Base-by-base conservation (phyloP, 2,329 filamentous ascomycete genomes). In the Phaeosphaeriaceae sp. region DNA sequence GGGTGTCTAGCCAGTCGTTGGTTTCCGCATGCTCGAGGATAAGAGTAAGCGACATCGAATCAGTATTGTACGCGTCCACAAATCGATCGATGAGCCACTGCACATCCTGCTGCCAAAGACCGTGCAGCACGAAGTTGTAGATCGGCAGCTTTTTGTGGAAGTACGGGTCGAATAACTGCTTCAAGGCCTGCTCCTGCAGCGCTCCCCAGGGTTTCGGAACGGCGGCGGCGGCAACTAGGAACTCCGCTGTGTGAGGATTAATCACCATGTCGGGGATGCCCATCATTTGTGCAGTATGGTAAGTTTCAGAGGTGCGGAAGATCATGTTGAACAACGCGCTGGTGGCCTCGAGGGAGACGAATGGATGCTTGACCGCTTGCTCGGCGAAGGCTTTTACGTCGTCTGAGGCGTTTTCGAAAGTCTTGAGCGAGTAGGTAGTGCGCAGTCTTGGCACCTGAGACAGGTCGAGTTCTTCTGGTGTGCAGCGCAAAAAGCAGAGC, bases 101-200 rank as follows among this genome's bases (percentile, higher is more conserved):
- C 66, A 89, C 91, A 74, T 98, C 93, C 73, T 95, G 93, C 67
- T 91, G 89, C 94, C 94, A 98, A 6, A 97, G 81, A 58, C 93
- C 94, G 73, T 97, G 90, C 57, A 99, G 86, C 15, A 97, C 94
- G 63, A 97, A 96, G 65, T 94, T 89, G 75, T 92, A 91, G 55
- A 94, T 88, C 4, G 89, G 85, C 11, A 93, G 88, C 56, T 89
- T 86, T 77, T 94, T 94, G 71, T 89, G 86, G 26, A 97, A 83
- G 74, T 97, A 97, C 11, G 91, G 91, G 52, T 92, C 89, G 68
- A 97, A 94, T 1, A 94, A 82, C 15, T 91, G 91, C 59, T 87
- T 89, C 26, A 94, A 79, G 0, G 91, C 93, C 55, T 94, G 91
- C 32, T 89, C 86, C 24, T 92, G 91, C 78, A 93, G 86, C 0